Evolutionary conservation across 2,329 filamentous ascomycete species (phyloP).

Genomic region (Leptographium wingfieldii): DNA sequence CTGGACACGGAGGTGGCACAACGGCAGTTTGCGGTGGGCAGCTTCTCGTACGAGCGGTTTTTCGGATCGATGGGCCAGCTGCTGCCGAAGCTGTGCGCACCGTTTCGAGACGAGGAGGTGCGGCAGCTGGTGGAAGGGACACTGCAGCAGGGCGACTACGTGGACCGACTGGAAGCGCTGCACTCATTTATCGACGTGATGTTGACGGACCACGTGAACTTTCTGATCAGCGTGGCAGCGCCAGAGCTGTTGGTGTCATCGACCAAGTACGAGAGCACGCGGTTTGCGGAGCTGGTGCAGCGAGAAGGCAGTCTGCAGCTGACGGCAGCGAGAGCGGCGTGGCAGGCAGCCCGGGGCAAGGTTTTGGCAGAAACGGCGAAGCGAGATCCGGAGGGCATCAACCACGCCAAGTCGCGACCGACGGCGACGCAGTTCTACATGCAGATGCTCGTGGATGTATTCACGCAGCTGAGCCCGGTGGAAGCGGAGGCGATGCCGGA

Average conservation of each 20-base stretch:
- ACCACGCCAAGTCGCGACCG: slow-evolving; percentile 48
- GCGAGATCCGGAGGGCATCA: slow-evolving; percentile 56
- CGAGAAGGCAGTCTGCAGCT: slow-evolving; percentile 29
- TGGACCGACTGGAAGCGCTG: slow-evolving; percentile 63
- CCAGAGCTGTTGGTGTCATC: slow-evolving; percentile 61
- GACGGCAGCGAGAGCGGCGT: slow-evolving; percentile 49
- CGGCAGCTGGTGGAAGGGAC: slow-evolving; percentile 53
- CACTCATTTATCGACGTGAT: slow-evolving; percentile 66
- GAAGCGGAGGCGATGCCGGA: slow-evolving; percentile 49
- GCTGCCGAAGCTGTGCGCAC: slow-evolving; percentile 68
- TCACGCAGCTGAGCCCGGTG: slow-evolving; percentile 48
- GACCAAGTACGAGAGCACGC: slow-evolving; percentile 59
- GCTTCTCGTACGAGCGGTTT: slow-evolving; percentile 71
- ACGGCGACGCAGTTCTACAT: slow-evolving; percentile 60
- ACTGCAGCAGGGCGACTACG: slow-evolving; percentile 48
- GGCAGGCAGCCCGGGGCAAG: slow-evolving; percentile 51
- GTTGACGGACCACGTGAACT: slow-evolving; percentile 73
- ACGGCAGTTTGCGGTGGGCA: slow-evolving; percentile 55
- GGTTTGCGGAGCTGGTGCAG: slow-evolving; percentile 51
- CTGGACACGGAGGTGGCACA: slow-evolving; percentile 61
- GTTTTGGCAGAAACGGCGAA: slow-evolving; percentile 52
- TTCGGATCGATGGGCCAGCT: slow-evolving; percentile 64
- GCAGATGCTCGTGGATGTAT: slow-evolving; percentile 62
- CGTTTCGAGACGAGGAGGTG: slow-evolving; percentile 66
- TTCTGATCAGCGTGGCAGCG: slow-evolving; percentile 58